Conservation (phyloP, 192 early-diverging fungal species). For the Endogone sp. region DNA sequence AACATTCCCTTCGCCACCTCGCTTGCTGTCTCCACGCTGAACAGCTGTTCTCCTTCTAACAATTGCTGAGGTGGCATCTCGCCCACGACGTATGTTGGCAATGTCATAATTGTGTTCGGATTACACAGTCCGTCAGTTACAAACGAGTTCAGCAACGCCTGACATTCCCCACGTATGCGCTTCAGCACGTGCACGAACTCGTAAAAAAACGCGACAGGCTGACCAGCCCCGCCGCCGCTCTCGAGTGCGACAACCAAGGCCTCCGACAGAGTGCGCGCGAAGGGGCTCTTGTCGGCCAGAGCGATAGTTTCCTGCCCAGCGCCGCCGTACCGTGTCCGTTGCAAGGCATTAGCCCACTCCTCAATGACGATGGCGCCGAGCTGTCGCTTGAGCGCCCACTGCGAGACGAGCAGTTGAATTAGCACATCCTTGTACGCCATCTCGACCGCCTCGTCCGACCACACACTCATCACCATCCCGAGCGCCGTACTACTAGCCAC, state of each 20-base stretch:
- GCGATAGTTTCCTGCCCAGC: conserved; percentile 22
- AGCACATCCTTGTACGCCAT: conserved; percentile 49
- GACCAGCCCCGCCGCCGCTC: conserved; percentile 33
- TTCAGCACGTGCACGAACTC: conserved; percentile 61
- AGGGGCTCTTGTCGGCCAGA: conserved; percentile 31
- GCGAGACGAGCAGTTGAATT: conserved; percentile 57
- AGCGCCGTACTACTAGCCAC: conserved; percentile 73
- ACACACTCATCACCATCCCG: conserved; percentile 64
- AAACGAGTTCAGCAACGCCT: conserved; percentile 56
- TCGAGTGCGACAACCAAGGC: conserved; percentile 47
- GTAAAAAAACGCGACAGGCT: conserved; percentile 50
- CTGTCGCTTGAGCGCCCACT: conserved; percentile 75
- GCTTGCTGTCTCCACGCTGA: conserved; percentile 54
- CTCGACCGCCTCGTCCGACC: conserved; percentile 48
- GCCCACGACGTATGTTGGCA: conserved; percentile 47
- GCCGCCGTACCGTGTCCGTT: conserved; percentile 17
- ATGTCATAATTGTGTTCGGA: conserved; percentile 33
- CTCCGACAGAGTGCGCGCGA: conserved; percentile 53
- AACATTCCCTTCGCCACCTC: conserved; percentile 41
- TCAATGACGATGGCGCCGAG: conserved; percentile 73
- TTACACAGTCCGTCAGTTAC: conserved; percentile 43
- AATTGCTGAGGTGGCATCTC: conserved; percentile 18
- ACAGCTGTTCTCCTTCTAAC: conserved; percentile 20
- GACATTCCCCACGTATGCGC: conserved; percentile 64
- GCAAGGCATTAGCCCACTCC: conserved; percentile 67